Evolutionary conservation across 495 filamentous ascomycete genomes (phyloP).

Genomic region (Durotheca rogersii): DNA sequence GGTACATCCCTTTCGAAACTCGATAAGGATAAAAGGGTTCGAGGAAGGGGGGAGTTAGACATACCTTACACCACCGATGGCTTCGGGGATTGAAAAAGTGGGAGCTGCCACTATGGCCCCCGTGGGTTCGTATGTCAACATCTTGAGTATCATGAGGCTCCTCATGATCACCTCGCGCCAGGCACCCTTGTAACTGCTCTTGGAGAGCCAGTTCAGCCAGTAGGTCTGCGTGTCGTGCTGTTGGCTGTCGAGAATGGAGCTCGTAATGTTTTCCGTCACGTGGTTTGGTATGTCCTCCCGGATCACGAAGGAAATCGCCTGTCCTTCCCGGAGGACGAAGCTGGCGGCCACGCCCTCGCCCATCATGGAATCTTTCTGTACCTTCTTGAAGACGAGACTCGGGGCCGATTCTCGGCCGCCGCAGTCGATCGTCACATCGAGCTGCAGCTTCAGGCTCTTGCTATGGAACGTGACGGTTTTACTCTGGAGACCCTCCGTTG

Average conservation of each 20-base stretch:
- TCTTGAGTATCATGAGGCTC: conserved; percentile 68
- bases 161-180: conserved; percentile 68
- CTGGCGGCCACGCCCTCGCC: conserved; percentile 61
- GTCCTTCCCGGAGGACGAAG: conserved; percentile 60
- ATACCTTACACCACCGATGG: conserved; percentile 62
- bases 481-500: conserved; percentile 42
- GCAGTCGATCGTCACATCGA: conserved; percentile 63
- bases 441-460: conserved; percentile 56
- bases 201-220: conserved; percentile 71
- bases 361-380: conserved; percentile 50
- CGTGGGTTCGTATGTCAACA: conserved; percentile 64
- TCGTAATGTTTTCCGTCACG: conserved; percentile 53
- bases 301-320: conserved; percentile 66
- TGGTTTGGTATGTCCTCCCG: conserved; percentile 56
- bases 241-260: conserved; percentile 53
- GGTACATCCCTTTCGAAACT: neutral
- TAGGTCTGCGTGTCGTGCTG: conserved; percentile 65
- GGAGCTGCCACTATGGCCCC: conserved; percentile 52
- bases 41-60: conserved; percentile 1
- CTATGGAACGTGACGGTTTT: conserved; percentile 64
- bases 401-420: conserved; percentile 53
- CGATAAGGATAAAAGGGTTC: too few species aligned
- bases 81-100: conserved; percentile 68
- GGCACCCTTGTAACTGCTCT: conserved; percentile 66
- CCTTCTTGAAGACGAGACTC: conserved; percentile 51